Conservation (phyloP, 768 basidiomycete species). For the Lactarius evosmus region DNA sequence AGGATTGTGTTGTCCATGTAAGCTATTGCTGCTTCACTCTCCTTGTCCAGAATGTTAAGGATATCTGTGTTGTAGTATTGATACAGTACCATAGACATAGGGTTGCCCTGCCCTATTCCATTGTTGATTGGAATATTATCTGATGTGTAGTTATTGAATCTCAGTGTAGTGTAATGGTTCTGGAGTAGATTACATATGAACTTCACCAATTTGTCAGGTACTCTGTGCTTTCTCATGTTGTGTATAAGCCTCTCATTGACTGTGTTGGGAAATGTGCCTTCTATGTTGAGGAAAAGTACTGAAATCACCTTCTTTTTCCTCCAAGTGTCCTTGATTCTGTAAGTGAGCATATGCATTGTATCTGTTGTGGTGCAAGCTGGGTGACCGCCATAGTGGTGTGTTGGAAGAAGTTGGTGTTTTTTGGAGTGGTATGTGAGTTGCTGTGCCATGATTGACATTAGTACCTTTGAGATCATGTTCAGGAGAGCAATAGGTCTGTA, state of each 20-base stretch:
- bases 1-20: no score
- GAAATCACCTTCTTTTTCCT: conserved; percentile 25
- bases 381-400: no score
- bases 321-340: conserved; percentile 31
- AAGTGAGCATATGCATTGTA: conserved; percentile 10
- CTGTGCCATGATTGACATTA: conserved; percentile 16
- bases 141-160: no score
- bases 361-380: conserved; percentile 7
- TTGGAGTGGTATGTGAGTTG: no score
- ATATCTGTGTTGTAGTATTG: conserved; percentile 30
- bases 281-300: conserved; percentile 46
- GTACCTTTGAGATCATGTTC: conserved; percentile 25
- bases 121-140: no score
- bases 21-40: neutral
- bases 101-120: conserved; percentile 31
- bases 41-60: conserved; percentile 19
- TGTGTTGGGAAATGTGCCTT: conserved; percentile 44
- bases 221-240: conserved; percentile 33
- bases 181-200: no score
- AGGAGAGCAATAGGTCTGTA: conserved; percentile 29
- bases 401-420: no score
- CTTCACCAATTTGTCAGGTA: conserved; percentile 26
- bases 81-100: conserved; percentile 29
- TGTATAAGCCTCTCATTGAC: conserved; percentile 35
- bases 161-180: no score